A percentile compares a stretch with the other conserved stretches of the same genome.
Conservation (phyloP, 176 grass and related monocot genomes). For the Otatea glauca region DNA sequence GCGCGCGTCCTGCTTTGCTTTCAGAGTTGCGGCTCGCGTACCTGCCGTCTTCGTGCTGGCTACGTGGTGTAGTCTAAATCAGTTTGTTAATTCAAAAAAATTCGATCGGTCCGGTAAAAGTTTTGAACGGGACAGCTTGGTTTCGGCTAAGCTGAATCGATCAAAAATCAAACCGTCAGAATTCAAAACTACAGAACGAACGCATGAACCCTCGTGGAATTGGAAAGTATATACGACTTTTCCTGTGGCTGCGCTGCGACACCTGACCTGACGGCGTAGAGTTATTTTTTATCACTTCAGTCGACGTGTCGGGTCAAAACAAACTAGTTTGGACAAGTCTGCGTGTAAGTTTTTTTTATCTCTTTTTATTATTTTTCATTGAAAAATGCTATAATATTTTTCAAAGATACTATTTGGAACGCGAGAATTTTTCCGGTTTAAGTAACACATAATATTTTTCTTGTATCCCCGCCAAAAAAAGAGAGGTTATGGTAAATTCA, state of each 20-base stretch:
- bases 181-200: not conserved
- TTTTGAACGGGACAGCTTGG: not conserved
- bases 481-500: too few species aligned
- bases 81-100: not conserved
- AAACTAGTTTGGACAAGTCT: not conserved
- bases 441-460: too few species aligned
- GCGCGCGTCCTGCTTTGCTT: not conserved
- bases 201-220: constrained; percentile 19
- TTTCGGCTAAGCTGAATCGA: not conserved
- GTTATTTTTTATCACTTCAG: not conserved
- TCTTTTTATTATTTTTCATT: not conserved
- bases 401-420: too few species aligned
- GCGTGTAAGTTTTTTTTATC: not conserved
- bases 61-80: not conserved
- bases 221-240: not conserved
- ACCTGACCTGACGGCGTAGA: not conserved
- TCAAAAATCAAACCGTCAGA: constrained; percentile 25
- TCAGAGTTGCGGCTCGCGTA: not conserved
- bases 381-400: too few species aligned
- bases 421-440: too few species aligned
- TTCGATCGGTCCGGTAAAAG: constrained; percentile 4
- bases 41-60: constrained; percentile 51
- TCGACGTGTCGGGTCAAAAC: constrained; percentile 30
- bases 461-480: too few species aligned
- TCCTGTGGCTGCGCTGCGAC: not conserved